Conservation (phyloP, 495 filamentous ascomycete genomes). For the Poronia punctata region DNA sequence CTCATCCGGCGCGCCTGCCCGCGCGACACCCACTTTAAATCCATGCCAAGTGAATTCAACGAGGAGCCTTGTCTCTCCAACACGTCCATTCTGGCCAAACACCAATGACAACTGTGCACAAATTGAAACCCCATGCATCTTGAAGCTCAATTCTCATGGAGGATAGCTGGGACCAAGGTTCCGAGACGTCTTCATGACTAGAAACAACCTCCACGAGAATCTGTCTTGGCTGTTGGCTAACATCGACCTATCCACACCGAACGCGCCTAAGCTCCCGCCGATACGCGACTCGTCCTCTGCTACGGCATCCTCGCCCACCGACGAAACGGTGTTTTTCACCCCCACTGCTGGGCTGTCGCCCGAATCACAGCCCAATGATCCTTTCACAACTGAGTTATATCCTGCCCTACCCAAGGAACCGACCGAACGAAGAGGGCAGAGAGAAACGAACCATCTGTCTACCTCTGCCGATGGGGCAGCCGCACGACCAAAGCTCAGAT, state of each 20-base stretch:
- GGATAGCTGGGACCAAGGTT: constrained; percentile 26
- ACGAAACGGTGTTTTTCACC: constrained; percentile 10
- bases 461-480: constrained; percentile 17
- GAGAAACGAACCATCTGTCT: constrained; percentile 7
- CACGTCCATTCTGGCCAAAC: too few species aligned
- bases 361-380: constrained; percentile 11
- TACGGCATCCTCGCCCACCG: constrained; percentile 11
- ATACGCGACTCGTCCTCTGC: constrained; percentile 15
- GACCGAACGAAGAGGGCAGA: too few species aligned
- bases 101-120: too few species aligned
- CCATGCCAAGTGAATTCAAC: too few species aligned
- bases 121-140: constrained; percentile 9
- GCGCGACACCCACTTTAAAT: too few species aligned
- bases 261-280: constrained; percentile 24
- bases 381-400: constrained; percentile 11
- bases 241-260: constrained; percentile 25
- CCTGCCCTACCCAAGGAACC: constrained; percentile 16
- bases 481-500: constrained; percentile 8
- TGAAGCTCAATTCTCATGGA: constrained; percentile 26
- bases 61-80: too few species aligned
- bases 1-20: too few species aligned
- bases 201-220: constrained; percentile 53
- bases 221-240: constrained; percentile 52
- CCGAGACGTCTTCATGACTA: constrained; percentile 51
- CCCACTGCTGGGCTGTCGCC: constrained; percentile 4